Base-by-base conservation (phyloP, 2,329 filamentous ascomycete genomes). In the Albifimbria verrucaria region DNA sequence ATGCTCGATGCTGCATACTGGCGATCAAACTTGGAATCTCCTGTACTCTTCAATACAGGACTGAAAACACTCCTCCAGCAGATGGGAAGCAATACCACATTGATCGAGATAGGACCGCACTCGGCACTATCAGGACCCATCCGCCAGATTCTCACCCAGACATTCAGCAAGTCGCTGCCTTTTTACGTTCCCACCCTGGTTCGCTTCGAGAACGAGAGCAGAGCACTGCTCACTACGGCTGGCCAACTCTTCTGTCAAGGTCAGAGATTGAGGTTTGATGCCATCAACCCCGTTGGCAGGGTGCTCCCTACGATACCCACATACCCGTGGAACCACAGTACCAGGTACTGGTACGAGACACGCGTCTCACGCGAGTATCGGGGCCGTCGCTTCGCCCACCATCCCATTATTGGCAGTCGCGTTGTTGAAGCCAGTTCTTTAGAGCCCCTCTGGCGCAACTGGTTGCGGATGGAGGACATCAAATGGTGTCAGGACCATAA, bases 401-500 rank as follows among this genome's bases (percentile, higher is more conserved):
- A 48, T 21, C 23, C 24, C 12, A 15, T 36, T 28, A 24, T 48
- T n/a, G 46, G 46, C 20, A 15, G 23, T 6, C 46, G 46, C n/a
- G 7, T 28, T 7, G 12, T 26, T 10, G 46, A 26, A 18, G 17
- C 15, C 24, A 48, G 17, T 20, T 18, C 20, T 17, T 18, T 48
- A 3, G 46, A 48, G 17, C 46, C 46, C 23, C 28, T 9, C 23
- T 76, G 72, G 72, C 65, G 70, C n/a, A 68, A 69, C 15, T 69
- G 69, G 51, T 61, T 75, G 25, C 66, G 69, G 4, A 20, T 71
- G 2, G 55, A 59, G 1, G 71, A 77, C 51, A 66, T 71, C 22
- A 69, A 72, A 1, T 77, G 75, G 74, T 59, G 77, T 3, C 52
- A 56, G 20, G 70, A 77, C 45, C 75, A 77, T 49, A 64, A 68